Evolutionary conservation across 176 grass and related monocot species (phyloP).

Genomic region (Pontederia crassipes): DNA sequence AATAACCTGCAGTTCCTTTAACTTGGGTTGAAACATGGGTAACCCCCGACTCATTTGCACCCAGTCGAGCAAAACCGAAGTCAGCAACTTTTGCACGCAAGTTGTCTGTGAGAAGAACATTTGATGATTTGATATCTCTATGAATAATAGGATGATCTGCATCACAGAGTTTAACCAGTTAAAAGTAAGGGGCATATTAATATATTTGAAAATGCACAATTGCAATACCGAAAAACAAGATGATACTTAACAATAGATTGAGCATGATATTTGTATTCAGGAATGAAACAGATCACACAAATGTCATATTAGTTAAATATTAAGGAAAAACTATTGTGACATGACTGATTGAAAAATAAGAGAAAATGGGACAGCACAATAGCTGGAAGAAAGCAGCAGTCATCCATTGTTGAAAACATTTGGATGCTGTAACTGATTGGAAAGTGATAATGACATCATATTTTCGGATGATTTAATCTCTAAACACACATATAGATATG

Average conservation of each 20-base stretch:
- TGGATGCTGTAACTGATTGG: too few relatives aligned
- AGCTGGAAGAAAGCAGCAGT: too few relatives aligned
- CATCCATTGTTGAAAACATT: too few relatives aligned
- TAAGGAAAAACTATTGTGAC: too few relatives aligned
- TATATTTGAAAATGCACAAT: not conserved
- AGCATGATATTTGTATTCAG: not conserved
- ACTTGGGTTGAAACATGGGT: conserved; percentile 68
- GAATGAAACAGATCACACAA: too few relatives aligned
- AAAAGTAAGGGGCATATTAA: not conserved
- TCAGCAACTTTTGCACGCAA: conserved; percentile 90
- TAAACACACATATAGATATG: too few relatives aligned
- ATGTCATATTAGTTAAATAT: too few relatives aligned
- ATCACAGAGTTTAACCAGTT: conserved; percentile 2
- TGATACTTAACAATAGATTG: too few relatives aligned
- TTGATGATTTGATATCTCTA: conserved; percentile 48
- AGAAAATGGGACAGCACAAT: too few relatives aligned
- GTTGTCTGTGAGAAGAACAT: conserved; percentile 64
- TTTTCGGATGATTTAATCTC: too few relatives aligned
- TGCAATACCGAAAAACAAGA: conserved; percentile 1
- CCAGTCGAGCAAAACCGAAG: conserved; percentile 83
- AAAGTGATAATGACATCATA: too few relatives aligned
- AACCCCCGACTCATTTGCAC: conserved; percentile 19
- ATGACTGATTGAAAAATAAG: too few relatives aligned
- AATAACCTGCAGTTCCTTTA: conserved; percentile 93
- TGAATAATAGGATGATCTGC: conserved; percentile 64